These are phyloP conservation scores for Cephalotrichum gorgonifer DNA, from an alignment of 2,329 filamentous ascomycete species.

Conservation along the genomic window DNA sequence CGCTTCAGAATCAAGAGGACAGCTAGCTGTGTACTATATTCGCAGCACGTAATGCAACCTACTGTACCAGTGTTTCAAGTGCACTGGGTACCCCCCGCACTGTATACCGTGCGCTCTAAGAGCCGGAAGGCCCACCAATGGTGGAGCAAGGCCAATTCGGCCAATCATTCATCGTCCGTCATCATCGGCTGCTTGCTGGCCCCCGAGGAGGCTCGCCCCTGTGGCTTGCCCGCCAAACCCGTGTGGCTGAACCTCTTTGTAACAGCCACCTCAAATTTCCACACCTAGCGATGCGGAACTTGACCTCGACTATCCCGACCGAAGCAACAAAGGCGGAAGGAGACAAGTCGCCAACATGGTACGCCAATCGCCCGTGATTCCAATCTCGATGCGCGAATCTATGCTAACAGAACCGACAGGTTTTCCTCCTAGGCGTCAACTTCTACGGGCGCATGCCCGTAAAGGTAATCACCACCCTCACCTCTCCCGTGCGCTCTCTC, in stretches of 20 bases:
- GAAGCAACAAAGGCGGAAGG: not conserved
- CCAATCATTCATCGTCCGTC: too few relatives aligned
- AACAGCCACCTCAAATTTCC: too few relatives aligned
- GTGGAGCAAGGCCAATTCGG: too few relatives aligned
- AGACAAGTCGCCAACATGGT: conserved; percentile 8
- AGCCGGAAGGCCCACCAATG: not conserved
- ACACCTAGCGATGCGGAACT: too few relatives aligned
- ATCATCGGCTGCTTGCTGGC: too few relatives aligned
- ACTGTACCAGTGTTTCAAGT: not conserved
- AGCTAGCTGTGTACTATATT: not conserved
- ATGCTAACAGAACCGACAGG: conserved; percentile 34
- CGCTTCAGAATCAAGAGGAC: not conserved
- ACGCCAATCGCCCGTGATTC: not conserved
- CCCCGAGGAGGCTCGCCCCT: too few relatives aligned
- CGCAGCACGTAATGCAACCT: not conserved
- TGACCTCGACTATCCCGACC: not conserved
- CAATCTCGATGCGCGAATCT: not conserved
- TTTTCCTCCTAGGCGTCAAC: conserved; percentile 78
- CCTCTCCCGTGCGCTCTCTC: conserved; percentile 1
- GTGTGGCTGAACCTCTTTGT: too few relatives aligned
- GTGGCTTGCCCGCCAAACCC: too few relatives aligned
- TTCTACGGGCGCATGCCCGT: conserved; percentile 78
- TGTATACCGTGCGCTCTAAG: not conserved
- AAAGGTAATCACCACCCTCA: conserved; percentile 44
- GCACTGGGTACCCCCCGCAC: too few relatives aligned